Evolutionary conservation across 306 rosid genomes (phyloP).

Genomic region (Trichosanthes cucumerina): DNA sequence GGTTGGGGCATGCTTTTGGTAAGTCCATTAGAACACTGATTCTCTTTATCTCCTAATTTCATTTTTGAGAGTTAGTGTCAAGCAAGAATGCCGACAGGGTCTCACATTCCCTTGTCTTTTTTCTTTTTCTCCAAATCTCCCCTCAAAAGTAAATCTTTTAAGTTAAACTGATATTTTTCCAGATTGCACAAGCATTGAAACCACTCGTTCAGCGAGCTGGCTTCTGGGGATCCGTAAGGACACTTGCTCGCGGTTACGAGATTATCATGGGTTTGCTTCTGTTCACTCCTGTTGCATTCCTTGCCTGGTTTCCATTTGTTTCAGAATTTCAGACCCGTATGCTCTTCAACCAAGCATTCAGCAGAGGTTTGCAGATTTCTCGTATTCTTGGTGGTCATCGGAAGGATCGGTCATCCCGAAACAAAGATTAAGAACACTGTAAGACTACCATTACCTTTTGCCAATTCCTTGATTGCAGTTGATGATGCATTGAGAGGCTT

Average conservation of each 20-base stretch:
- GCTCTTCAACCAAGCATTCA: slow-evolving; percentile 95
- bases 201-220: slow-evolving; percentile 60
- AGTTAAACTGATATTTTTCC: slow-evolving; percentile 8
- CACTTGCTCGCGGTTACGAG: slow-evolving; percentile 92
- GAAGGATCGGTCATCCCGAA: slow-evolving; percentile 70
- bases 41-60: neutral
- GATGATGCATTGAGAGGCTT: slow-evolving; percentile 7
- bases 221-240: slow-evolving; percentile 77
- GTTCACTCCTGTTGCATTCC: slow-evolving; percentile 84
- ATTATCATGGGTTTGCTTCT: slow-evolving; percentile 76
- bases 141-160: neutral
- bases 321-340: slow-evolving; percentile 96
- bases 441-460: neutral
- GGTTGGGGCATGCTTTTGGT: slow-evolving; percentile 99
- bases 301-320: slow-evolving; percentile 97
- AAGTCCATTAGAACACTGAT: slow-evolving; percentile 7
- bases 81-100: neutral
- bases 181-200: slow-evolving; percentile 87
- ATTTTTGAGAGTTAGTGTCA: neutral
- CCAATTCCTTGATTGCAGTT: neutral
- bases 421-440: slow-evolving; percentile 40
- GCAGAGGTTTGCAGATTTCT: slow-evolving; percentile 88
- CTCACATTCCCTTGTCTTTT: neutral
- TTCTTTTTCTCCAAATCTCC: neutral
- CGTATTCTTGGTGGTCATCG: slow-evolving; percentile 93